Evolutionary conservation across 129 eudicot genomes (phyloP).

Genomic region (Lactuca saligna): DNA sequence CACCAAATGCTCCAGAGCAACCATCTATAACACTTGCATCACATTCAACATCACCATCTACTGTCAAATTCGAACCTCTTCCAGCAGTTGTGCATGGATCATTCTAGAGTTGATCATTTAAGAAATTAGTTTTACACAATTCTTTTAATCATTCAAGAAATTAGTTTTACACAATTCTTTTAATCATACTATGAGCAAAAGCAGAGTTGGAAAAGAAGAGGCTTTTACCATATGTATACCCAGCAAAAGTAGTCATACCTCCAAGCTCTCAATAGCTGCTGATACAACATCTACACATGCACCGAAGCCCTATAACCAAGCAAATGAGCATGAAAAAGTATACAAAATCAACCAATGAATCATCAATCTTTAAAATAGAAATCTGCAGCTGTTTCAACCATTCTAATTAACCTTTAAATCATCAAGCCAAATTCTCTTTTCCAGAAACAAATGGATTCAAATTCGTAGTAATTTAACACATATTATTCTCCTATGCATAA

Average conservation of each 20-base stretch:
- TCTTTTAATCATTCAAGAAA: background rate
- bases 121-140: background rate
- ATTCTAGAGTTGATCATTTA: constrained; percentile 47
- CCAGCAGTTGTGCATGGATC: constrained; percentile 96
- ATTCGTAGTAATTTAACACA: background rate
- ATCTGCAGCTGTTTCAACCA: background rate
- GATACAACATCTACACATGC: constrained; percentile 83
- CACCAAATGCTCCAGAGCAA: constrained; percentile 76
- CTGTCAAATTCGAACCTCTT: constrained; percentile 91
- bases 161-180: constrained; percentile 2
- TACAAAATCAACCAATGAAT: background rate
- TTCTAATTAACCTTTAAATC: background rate
- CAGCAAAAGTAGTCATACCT: constrained; percentile 46
- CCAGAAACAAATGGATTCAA: background rate
- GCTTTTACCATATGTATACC: constrained; percentile 2
- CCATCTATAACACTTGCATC: constrained; percentile 98
- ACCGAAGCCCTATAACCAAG: constrained; percentile 51
- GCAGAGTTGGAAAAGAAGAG: too few relatives aligned
- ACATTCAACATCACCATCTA: constrained; percentile 91
- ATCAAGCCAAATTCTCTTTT: constrained; percentile 7
- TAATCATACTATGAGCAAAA: too few relatives aligned
- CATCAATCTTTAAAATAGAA: background rate
- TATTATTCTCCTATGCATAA: too few relatives aligned
- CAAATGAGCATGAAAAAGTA: constrained; percentile 11
- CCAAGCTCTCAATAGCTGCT: constrained; percentile 72